Percentiles rank a stretch among this genome's conserved stretches.
These are phyloP conservation scores for Pythium diclinum DNA, from an alignment of 352 stramenopile species.

Conservation along the genomic window DNA sequence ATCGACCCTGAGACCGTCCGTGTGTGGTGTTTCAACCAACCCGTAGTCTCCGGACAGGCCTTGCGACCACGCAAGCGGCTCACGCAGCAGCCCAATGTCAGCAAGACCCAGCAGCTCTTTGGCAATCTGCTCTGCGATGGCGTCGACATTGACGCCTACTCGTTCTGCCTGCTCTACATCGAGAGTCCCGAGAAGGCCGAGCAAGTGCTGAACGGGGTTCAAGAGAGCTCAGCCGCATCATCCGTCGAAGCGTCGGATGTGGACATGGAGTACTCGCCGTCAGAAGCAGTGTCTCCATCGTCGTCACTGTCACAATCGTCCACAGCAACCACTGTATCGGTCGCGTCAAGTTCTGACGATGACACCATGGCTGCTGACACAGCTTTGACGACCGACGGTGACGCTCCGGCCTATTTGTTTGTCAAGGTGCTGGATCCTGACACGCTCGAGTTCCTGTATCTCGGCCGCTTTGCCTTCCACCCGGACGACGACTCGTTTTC, in stretches of 20 bases:
- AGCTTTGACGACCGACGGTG: neutral
- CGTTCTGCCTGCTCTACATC: conserved; percentile 74
- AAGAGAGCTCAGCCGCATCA: neutral
- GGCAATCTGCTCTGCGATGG: conserved; percentile 67
- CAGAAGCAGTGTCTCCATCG: neutral
- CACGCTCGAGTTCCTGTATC: conserved; percentile 39
- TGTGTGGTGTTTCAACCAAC: conserved; percentile 81
- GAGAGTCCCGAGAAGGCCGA: conserved; percentile 41
- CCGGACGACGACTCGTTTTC: conserved; percentile 21
- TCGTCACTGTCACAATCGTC: neutral
- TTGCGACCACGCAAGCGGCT: conserved; percentile 71
- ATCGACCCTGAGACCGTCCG: conserved; percentile 31
- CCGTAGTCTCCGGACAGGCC: conserved; percentile 65
- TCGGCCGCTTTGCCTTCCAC: conserved; percentile 39
- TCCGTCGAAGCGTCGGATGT: conserved; percentile 1
- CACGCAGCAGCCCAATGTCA: conserved; percentile 32
- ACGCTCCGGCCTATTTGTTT: conserved; percentile 43
- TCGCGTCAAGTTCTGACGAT: neutral
- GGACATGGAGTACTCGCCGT: conserved; percentile 10
- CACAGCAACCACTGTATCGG: neutral
- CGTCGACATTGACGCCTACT: conserved; percentile 83
- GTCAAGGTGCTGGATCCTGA: conserved; percentile 56
- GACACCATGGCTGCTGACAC: neutral
- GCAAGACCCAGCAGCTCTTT: conserved; percentile 55
- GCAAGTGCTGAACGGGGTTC: conserved; percentile 27